A percentile compares a stretch with the other conserved stretches of the same genome.
These are phyloP conservation scores for Rutidosis leptorrhynchoides DNA, from an alignment of 129 eudicot species.

Conservation along the genomic window DNA sequence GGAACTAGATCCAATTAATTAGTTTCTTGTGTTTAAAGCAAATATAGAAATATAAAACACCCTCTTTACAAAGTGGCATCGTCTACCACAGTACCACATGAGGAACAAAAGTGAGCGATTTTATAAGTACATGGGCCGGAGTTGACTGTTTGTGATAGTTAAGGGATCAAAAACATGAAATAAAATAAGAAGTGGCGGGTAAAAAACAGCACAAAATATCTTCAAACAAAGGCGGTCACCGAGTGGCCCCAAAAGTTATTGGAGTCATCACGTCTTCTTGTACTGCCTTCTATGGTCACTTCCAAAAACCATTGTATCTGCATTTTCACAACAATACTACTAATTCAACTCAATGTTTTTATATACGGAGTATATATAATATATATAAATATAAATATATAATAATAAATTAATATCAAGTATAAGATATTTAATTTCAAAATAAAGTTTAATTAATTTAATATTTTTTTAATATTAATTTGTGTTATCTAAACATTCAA, in stretches of 20 bases:
- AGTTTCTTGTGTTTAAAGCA: neutral
- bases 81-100: neutral
- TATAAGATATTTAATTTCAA: no score
- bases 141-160: conserved; percentile 1
- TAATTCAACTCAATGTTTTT: no score
- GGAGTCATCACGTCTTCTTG: conserved; percentile 20
- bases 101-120: neutral
- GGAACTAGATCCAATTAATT: neutral
- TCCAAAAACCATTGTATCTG: neutral
- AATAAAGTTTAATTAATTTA: no score
- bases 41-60: neutral
- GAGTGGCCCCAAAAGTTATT: conserved; percentile 26
- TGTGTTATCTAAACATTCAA: no score
- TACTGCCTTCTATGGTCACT: neutral
- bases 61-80: neutral
- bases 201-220: conserved; percentile 23
- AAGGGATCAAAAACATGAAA: conserved; percentile 5
- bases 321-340: neutral
- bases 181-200: conserved; percentile 26
- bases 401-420: no score
- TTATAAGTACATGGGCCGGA: neutral
- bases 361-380: no score
- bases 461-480: no score
- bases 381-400: no score
- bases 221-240: conserved; percentile 35